Conservation (phyloP, 768 basidiomycete genomes). For the Naganishia vishniacii region DNA sequence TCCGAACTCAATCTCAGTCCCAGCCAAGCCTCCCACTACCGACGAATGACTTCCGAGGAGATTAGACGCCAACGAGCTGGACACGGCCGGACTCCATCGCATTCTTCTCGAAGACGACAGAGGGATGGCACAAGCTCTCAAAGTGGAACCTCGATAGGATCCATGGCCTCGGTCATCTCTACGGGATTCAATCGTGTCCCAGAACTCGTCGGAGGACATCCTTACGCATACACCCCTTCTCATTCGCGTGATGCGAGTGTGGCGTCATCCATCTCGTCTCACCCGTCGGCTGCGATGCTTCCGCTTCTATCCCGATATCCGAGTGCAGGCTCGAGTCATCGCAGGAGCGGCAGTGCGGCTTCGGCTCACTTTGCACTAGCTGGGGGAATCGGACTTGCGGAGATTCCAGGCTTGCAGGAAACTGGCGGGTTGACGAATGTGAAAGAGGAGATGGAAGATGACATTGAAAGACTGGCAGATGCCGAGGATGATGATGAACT, state of each 20-base stretch:
- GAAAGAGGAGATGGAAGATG: constrained; percentile 9
- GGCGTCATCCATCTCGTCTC: not conserved
- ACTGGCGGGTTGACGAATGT: constrained; percentile 11
- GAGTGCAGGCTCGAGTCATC: not conserved
- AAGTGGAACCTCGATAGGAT: constrained; percentile 21
- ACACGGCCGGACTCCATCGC: constrained; percentile 33
- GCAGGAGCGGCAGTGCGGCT: not conserved
- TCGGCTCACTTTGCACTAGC: not conserved
- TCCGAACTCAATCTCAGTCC: constrained; percentile 30
- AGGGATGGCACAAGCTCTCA: constrained; percentile 15
- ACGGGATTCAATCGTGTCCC: constrained; percentile 29
- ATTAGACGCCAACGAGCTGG: constrained; percentile 39
- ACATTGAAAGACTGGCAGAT: constrained; percentile 18
- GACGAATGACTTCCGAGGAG: constrained; percentile 41
- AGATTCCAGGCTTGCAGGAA: not conserved
- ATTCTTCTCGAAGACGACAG: constrained; percentile 17
- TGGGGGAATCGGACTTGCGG: constrained; percentile 6
- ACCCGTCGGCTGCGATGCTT: not conserved
- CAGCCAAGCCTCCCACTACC: constrained; percentile 42
- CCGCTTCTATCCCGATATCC: not conserved
- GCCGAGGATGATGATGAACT: constrained; percentile 1
- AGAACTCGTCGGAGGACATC: constrained; percentile 36
- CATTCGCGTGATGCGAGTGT: constrained; percentile 18
- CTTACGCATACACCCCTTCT: constrained; percentile 8
- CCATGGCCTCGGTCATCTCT: constrained; percentile 32